Evolutionary conservation across 2,329 filamentous ascomycete genomes (phyloP), one percentile per base, ranked within the genome.

Genomic region (Trichoderma aggressivum): DNA sequence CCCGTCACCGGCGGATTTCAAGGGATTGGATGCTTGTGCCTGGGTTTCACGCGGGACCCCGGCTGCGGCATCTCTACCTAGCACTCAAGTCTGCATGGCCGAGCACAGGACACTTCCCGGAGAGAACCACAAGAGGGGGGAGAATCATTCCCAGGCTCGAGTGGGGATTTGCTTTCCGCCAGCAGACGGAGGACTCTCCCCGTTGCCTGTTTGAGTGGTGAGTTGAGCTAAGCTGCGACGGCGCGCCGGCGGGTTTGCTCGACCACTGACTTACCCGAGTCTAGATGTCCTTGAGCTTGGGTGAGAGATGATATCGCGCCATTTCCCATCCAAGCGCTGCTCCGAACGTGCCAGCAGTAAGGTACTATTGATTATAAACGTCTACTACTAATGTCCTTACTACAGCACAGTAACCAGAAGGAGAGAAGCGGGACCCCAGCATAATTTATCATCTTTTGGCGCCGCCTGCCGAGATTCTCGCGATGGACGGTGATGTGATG

Each of bases 21-120:
- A 43, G 11, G 14, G 34, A 67, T 58, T 58, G 64, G 58, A 70
- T 70, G 58, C 66, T 47, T 47, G 64, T 67, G 26, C 64, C 65
- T 68, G 65, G 65, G 65, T 68, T 56, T 47, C 65, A 68, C 55
- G 65, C 55, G 65, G 55, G 65, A 68, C 65, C 65, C 65, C 55
- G 24, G 65, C 62, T 28, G 55, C 65, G 50, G 47, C 62, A 56
- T 56, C 62, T 65, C 39, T 18, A 39, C 36, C 36, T 43, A 43
- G 16, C 1, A 36, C 64, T 18, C n/a, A 32, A 32, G 28, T 56
- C 39, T 56, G 32, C 32, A 39, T 70, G 14, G 34, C 32, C 7
- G 7, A 30, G 26, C 30, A 12, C 34, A 47, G 10, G 14, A 61
- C 16, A 26, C 21, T 43, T 16, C 53, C 55, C 55, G n/a, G 64